Evolutionary conservation across 2,329 filamentous ascomycete genomes (phyloP), one percentile per base, ranked within the genome.

Genomic region (Neopestalotiopsis rosae): DNA sequence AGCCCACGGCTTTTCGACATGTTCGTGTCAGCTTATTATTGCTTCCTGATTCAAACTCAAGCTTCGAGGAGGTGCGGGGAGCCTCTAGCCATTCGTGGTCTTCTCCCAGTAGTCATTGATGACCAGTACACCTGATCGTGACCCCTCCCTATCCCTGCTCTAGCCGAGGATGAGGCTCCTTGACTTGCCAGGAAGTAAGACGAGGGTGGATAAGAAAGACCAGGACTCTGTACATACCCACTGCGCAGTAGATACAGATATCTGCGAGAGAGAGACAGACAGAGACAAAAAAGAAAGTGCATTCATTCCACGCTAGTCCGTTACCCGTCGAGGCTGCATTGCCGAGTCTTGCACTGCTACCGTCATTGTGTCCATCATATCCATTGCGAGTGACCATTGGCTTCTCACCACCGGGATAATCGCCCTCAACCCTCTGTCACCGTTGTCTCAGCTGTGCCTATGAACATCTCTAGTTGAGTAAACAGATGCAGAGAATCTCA

Each of bases 271-370:
- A 32, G 30, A 45, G n/a, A 64, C 17, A 38, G n/a, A 64, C 42
- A 49, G 13, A 28, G 24, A 28, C 42, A 49, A 49, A n/a, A 42
- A 45, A n/a, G 14, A n/a, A 64, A 52, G 61, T 64, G 42, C 59
- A 38, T 64, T 38, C 59, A 38, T 64, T 38, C n/a, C 40, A 49
- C 61, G 61, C 61, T 64, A 64, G 40, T 64, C 61, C 61, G 61
- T 52, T 45, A 64, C 38, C 40, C 61, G 40, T 64, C 17, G 61
- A 45, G 34, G 34, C 61, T 64, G 61, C 61, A 64, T 64, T 13
- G 20, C 40, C 38, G 42, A 52, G 38, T 28, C 40, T 49, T 14
- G 20, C 38, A 45, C 38, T 52, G 40, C 61, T 64, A 24, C 61
- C 24, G 38, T 52, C 17, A 13, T 20, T 62, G 20, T 49, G 28